Evolutionary conservation across 2,329 filamentous ascomycete species (phyloP).

Genomic region (Cryphonectria radicalis): DNA sequence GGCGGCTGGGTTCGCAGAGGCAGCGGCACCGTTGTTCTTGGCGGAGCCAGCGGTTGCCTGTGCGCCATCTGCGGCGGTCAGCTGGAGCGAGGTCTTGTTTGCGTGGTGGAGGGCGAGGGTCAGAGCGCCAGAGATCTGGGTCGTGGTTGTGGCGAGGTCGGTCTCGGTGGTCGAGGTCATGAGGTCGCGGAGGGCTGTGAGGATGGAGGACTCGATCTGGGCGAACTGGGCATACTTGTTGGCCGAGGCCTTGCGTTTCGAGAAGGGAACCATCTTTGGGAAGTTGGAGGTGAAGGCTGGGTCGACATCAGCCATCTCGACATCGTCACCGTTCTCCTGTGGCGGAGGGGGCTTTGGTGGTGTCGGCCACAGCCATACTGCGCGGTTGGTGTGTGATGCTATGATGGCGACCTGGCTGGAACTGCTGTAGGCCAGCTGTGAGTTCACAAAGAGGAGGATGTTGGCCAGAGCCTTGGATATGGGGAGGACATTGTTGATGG

Average conservation of each 20-base stretch:
- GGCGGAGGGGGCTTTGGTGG: slow-evolving; percentile 37
- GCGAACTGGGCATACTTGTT: slow-evolving; percentile 96
- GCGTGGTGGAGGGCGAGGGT: slow-evolving; percentile 89
- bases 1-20: slow-evolving; percentile 41
- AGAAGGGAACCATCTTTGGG: slow-evolving; percentile 23
- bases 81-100: slow-evolving; percentile 75
- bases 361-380: slow-evolving; percentile 85
- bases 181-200: slow-evolving; percentile 74
- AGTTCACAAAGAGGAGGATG: slow-evolving; percentile 94
- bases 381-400: slow-evolving; percentile 84
- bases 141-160: slow-evolving; percentile 75
- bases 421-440: slow-evolving; percentile 92
- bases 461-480: slow-evolving; percentile 84
- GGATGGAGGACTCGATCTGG: slow-evolving; percentile 80
- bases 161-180: slow-evolving; percentile 68
- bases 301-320: slow-evolving; percentile 57
- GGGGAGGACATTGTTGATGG: slow-evolving; percentile 73
- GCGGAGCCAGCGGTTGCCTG: slow-evolving; percentile 35
- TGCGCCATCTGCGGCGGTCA: slow-evolving; percentile 60
- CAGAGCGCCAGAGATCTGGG: slow-evolving; percentile 87
- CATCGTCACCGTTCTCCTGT: slow-evolving; percentile 45
- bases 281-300: slow-evolving; percentile 36
- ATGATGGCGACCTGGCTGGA: slow-evolving; percentile 91
- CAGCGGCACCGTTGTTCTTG: slow-evolving; percentile 32
- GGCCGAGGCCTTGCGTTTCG: slow-evolving; percentile 48